Evolutionary conservation across 2,329 filamentous ascomycete genomes (phyloP).

Genomic region (Colletotrichum neosansevieriae): DNA sequence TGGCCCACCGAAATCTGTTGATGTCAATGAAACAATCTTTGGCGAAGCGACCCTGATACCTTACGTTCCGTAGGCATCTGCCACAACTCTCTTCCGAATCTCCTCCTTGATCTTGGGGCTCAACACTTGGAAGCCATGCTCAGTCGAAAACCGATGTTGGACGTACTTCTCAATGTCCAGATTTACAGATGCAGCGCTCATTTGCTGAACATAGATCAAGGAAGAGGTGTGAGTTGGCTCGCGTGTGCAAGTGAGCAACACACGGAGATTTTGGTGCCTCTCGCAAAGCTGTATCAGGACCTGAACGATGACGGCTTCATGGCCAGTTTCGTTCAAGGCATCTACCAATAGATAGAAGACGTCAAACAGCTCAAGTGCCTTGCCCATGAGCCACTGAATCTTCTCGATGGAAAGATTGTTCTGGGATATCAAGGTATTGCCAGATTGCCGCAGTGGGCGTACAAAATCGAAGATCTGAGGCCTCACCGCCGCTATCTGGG

Average conservation of each 20-base stretch:
- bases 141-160: slow-evolving; percentile 39
- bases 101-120: slow-evolving; percentile 42
- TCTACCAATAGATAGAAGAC: slow-evolving; percentile 43
- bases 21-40: background rate
- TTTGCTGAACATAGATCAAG: slow-evolving; percentile 37
- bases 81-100: slow-evolving; percentile 42
- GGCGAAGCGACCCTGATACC: slow-evolving; percentile 4
- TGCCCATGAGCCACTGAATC: slow-evolving; percentile 37
- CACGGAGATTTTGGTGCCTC: slow-evolving; percentile 37
- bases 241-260: slow-evolving; percentile 43
- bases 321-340: slow-evolving; percentile 44
- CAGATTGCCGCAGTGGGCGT: slow-evolving; percentile 34
- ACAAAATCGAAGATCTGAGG: slow-evolving; percentile 41
- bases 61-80: slow-evolving; percentile 44
- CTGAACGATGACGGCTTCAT: slow-evolving; percentile 38
- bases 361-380: slow-evolving; percentile 30
- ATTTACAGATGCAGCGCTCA: slow-evolving; percentile 41
- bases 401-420: slow-evolving; percentile 41
- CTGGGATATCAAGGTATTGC: slow-evolving; percentile 40
- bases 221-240: slow-evolving; percentile 28
- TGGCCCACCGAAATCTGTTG: slow-evolving; percentile 46
- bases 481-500: slow-evolving; percentile 40
- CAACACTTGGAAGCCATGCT: slow-evolving; percentile 40
- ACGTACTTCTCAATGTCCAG: slow-evolving; percentile 45
- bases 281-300: slow-evolving; percentile 40